Evolutionary conservation across 768 basidiomycete genomes (phyloP).

Genomic region (Termitomyces sp.): DNA sequence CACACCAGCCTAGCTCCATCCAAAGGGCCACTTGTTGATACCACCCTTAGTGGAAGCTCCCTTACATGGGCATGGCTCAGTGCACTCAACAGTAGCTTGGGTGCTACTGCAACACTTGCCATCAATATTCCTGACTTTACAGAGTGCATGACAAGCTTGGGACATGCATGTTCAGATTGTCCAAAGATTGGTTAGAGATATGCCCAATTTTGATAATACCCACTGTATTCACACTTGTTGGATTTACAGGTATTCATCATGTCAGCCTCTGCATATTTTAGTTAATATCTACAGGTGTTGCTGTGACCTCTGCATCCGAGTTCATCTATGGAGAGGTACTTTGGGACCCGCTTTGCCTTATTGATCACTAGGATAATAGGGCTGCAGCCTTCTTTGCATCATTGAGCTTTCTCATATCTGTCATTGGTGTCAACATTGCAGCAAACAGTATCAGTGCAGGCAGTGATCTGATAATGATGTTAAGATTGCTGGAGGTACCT

Average conservation of each 20-base stretch:
- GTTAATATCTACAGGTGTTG: conserved; percentile 40
- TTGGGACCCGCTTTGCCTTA: conserved; percentile 75
- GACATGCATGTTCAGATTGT: no score
- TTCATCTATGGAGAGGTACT: conserved; percentile 57
- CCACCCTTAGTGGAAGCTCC: conserved; percentile 40
- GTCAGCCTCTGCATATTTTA: not conserved
- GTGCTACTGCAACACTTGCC: conserved; percentile 64
- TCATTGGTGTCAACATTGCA: conserved; percentile 68
- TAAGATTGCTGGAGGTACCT: conserved; percentile 44
- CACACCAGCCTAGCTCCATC: conserved; percentile 49
- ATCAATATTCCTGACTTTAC: conserved; percentile 90
- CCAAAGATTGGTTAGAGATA: conserved; percentile 44
- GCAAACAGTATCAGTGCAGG: conserved; percentile 74
- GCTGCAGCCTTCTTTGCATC: conserved; percentile 82
- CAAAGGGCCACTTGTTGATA: conserved; percentile 24
- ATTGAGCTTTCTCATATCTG: conserved; percentile 68
- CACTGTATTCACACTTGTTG: conserved; percentile 65
- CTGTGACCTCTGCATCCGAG: conserved; percentile 73
- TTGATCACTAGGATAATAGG: conserved; percentile 80
- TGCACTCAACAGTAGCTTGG: conserved; percentile 71
- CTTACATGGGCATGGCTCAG: conserved; percentile 75
- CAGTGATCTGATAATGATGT: conserved; percentile 72
- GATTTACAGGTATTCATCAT: conserved; percentile 47
- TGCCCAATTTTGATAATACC: conserved; percentile 75
- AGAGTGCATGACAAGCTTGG: conserved; percentile 11